Conservation (phyloP, 768 basidiomycete genomes). For the Pulveroboletus ravenelii region DNA sequence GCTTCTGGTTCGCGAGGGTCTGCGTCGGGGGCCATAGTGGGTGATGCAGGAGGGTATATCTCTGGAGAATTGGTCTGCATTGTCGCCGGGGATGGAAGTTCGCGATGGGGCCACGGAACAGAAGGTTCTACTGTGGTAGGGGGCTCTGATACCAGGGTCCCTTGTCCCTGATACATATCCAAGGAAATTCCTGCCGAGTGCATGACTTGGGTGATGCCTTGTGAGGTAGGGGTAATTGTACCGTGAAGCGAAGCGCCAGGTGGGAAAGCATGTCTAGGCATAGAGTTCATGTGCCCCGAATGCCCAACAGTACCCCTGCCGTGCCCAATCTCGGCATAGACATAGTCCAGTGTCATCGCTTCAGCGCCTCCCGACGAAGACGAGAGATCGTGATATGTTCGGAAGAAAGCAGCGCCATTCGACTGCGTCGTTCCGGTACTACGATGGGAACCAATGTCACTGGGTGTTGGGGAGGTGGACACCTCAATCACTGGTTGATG, state of each 20-base stretch:
- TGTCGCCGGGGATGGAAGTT: constrained; percentile 34
- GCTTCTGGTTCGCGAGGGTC: constrained; percentile 36
- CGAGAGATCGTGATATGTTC: constrained; percentile 47
- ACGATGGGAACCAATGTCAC: constrained; percentile 54
- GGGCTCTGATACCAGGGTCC: constrained; percentile 8
- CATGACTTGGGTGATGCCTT: constrained; percentile 34
- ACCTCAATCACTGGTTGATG: constrained; percentile 59
- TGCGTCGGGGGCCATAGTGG: constrained; percentile 27
- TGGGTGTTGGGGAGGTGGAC: constrained; percentile 54
- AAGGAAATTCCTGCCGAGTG: constrained; percentile 29
- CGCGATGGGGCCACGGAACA: constrained; percentile 43
- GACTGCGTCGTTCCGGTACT: constrained; percentile 51
- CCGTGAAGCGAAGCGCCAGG: constrained; percentile 20
- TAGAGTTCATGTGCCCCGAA: constrained; percentile 13
- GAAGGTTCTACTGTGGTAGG: constrained; percentile 13
- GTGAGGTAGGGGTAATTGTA: constrained; percentile 17
- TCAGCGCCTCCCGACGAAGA: constrained; percentile 46
- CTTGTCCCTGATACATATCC: constrained; percentile 19
- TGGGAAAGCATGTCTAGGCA: constrained; percentile 24
- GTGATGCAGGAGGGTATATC: constrained; percentile 38
- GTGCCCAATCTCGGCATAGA: constrained; percentile 74
- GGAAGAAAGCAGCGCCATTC: constrained; percentile 58
- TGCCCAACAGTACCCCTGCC: constrained; percentile 47
- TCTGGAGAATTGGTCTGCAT: constrained; percentile 36
- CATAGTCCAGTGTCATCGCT: constrained; percentile 65